Conservation (phyloP, 352 stramenopile genomes). For the Aphanomyces cochlioides region DNA sequence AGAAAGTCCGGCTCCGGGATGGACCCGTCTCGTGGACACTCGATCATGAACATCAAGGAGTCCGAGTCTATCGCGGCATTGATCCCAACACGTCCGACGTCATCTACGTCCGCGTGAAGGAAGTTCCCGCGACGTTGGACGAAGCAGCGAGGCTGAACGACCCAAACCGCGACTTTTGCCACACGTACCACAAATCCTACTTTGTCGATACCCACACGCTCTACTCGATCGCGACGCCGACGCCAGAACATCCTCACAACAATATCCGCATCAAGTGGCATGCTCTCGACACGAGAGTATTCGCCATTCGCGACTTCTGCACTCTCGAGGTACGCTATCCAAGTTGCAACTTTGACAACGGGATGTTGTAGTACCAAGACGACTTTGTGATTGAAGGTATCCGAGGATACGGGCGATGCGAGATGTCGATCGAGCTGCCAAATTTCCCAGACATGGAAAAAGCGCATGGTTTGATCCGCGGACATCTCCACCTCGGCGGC, state of each 20-base stretch:
- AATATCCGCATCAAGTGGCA: conserved; percentile 80
- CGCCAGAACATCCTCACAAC: conserved; percentile 68
- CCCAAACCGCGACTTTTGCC: not conserved
- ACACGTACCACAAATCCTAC: conserved; percentile 31
- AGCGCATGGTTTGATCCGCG: conserved; percentile 60
- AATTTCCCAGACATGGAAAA: conserved; percentile 52
- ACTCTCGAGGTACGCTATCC: conserved; percentile 40
- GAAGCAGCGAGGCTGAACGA: conserved; percentile 9
- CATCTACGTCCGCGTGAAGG: conserved; percentile 4
- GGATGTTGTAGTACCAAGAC: conserved; percentile 63
- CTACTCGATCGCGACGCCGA: conserved; percentile 55
- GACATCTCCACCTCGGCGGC: conserved; percentile 66
- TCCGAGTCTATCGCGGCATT: not conserved
- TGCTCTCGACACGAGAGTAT: conserved; percentile 61
- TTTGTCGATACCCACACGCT: conserved; percentile 67
- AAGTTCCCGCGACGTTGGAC: conserved; percentile 5
- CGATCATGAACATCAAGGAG: conserved; percentile 4
- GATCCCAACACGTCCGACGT: not conserved
- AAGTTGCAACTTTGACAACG: no score
- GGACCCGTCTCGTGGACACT: conserved; percentile 13
- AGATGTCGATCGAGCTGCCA: conserved; percentile 59
- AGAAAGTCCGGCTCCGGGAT: not conserved
- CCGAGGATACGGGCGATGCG: conserved; percentile 51
- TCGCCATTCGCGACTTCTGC: conserved; percentile 67
- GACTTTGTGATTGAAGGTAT: conserved; percentile 62